phyloP scores from a whole-genome alignment of 2,329 filamentous ascomycete genomes.

The Esteya vermicola region DNA sequence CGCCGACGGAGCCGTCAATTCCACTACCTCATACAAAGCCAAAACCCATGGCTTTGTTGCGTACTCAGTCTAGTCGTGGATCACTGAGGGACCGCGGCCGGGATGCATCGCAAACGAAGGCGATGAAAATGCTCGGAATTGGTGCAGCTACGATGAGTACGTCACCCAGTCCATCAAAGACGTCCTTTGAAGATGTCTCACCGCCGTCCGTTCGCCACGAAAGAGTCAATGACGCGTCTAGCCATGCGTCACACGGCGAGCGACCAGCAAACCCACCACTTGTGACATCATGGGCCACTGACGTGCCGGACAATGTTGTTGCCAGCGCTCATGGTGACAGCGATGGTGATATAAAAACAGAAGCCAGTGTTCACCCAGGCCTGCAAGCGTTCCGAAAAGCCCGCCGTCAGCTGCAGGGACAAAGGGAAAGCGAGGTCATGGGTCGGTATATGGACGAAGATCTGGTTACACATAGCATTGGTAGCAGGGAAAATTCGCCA shows the following conservation, averaged over 20 bases:
- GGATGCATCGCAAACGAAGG: constrained; percentile 33
- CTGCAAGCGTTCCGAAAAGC: constrained; percentile 44
- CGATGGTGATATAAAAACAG: neutral
- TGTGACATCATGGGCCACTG: neutral
- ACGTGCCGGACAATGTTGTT: neutral
- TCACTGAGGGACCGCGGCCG: constrained; percentile 38
- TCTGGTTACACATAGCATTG: too few species aligned
- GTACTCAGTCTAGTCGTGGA: constrained; percentile 52
- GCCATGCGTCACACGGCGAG: neutral
- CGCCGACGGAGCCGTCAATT: constrained; percentile 19
- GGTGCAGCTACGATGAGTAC: constrained; percentile 26
- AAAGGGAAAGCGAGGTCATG: constrained; percentile 37
- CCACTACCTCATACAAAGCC: constrained; percentile 24
- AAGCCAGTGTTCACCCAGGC: constrained; percentile 28
- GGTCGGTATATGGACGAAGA: constrained; percentile 21
- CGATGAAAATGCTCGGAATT: constrained; percentile 48
- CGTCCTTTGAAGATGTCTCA: constrained; percentile 18
- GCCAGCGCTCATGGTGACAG: neutral
- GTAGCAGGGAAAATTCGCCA: neutral
- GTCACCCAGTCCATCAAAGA: constrained; percentile 24
- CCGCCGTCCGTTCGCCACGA: neutral
- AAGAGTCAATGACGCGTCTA: too few species aligned
- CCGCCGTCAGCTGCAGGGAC: constrained; percentile 38
- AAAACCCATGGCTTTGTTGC: constrained; percentile 49
- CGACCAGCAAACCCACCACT: neutral